Percentiles rank a stretch among this genome's conserved stretches.
Conservation (phyloP, 192 early-diverging fungal species). For the Chytriomyces confervae region DNA sequence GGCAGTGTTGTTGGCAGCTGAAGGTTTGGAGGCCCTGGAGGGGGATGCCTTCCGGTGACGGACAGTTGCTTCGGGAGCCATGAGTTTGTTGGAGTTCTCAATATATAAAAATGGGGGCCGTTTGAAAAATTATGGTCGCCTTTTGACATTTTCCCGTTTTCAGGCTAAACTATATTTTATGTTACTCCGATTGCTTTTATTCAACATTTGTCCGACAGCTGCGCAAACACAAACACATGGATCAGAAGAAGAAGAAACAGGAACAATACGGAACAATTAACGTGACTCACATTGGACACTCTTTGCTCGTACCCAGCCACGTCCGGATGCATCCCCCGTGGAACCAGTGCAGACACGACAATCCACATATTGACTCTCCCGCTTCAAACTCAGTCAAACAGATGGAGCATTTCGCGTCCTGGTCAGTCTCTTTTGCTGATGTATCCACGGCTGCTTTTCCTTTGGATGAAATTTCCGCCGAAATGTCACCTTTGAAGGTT, state of each 20-base stretch:
- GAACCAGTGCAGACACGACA: conserved; percentile 27
- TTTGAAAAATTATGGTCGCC: too few relatives aligned
- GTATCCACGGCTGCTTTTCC: neutral
- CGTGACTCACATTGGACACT: conserved; percentile 23
- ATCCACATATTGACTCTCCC: conserved; percentile 5
- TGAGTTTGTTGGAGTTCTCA: neutral
- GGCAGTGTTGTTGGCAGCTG: neutral
- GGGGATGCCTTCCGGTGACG: neutral
- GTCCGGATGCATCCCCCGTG: conserved; percentile 12
- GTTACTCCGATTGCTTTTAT: neutral
- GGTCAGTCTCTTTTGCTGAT: neutral
- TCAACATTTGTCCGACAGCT: neutral
- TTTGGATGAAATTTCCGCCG: neutral
- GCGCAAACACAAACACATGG: neutral
- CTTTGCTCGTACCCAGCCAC: conserved; percentile 7
- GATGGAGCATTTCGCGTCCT: conserved; percentile 19
- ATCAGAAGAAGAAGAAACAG: neutral
- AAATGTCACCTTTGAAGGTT: neutral
- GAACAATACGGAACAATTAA: neutral
- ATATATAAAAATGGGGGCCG: too few relatives aligned
- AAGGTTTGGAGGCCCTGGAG: neutral
- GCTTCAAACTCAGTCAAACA: conserved; percentile 29
- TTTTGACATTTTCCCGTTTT: too few relatives aligned
- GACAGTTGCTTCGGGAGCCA: conserved; percentile 5
- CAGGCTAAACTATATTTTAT: too few relatives aligned